Conservation (phyloP, 805 yeast genomes). For the Saccharomycopsis oosterbeekiorum region DNA sequence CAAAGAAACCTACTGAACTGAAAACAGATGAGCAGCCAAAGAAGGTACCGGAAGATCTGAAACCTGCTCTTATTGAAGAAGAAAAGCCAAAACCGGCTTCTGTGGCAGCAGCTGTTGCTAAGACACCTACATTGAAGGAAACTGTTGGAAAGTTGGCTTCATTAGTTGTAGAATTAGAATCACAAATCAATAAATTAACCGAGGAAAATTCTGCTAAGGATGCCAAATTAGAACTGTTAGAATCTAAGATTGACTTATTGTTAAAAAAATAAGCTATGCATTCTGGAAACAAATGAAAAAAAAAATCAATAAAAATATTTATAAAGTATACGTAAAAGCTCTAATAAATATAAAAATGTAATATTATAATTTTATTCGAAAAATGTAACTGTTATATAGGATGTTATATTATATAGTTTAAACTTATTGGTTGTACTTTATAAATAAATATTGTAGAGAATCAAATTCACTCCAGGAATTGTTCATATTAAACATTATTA, state of each 20-base stretch:
- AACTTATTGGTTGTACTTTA: too few species aligned
- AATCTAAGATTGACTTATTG: conserved; percentile 49
- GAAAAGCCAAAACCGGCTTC: conserved; percentile 18
- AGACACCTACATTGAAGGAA: conserved; percentile 52
- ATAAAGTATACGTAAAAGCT: too few species aligned
- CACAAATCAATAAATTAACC: conserved; percentile 41
- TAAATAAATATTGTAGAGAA: not conserved
- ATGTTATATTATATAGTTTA: too few species aligned
- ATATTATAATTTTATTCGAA: too few species aligned
- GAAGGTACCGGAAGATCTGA: conserved; percentile 21
- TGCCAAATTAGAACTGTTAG: conserved; percentile 46
- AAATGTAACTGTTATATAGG: not conserved
- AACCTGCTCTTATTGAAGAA: conserved; percentile 20
- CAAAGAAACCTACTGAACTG: not conserved
- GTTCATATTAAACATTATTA: not conserved
- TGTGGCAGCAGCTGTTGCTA: conserved; percentile 24
- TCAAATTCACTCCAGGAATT: not conserved
- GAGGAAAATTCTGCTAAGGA: conserved; percentile 56
- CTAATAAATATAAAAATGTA: too few species aligned
- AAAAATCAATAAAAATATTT: not conserved
- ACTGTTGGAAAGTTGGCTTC: conserved; percentile 58
- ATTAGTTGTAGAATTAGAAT: conserved; percentile 49
- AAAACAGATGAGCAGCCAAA: conserved; percentile 4
- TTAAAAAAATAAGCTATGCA: conserved; percentile 28
- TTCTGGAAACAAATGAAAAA: not conserved